A percentile compares a stretch with the other conserved stretches of the same genome.
These are phyloP conservation scores for Cercospora sp. DNA, from an alignment of 2,329 filamentous ascomycete genomes.

Conservation along the genomic window DNA sequence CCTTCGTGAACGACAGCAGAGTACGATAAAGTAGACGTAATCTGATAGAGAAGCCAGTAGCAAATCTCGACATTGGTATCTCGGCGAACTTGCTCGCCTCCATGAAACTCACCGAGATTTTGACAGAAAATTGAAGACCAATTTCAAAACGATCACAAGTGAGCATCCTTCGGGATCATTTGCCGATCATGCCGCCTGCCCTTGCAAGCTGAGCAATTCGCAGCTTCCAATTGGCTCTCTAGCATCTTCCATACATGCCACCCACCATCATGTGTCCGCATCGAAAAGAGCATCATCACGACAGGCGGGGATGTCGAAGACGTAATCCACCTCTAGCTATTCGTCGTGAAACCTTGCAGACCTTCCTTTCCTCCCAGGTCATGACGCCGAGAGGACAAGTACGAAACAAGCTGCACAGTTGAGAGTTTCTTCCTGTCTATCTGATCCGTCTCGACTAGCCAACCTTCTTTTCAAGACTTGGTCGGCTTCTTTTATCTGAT, in stretches of 20 bases:
- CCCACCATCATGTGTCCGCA: slow-evolving; percentile 11
- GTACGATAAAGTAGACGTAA: not conserved
- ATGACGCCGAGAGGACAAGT: slow-evolving; percentile 4
- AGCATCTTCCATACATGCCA: slow-evolving; percentile 1
- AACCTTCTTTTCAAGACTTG: not conserved
- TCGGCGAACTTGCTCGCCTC: not conserved
- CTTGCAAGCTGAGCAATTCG: slow-evolving; percentile 16
- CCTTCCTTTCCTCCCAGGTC: not conserved
- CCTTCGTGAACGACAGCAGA: too few species aligned
- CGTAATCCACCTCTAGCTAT: slow-evolving; percentile 14
- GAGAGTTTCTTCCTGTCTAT: not conserved
- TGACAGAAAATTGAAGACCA: not conserved
- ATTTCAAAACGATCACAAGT: not conserved
- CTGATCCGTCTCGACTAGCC: slow-evolving; percentile 7
- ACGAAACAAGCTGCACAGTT: not conserved
- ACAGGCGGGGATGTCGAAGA: slow-evolving; percentile 18
- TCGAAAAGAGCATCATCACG: slow-evolving; percentile 8
- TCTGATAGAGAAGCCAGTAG: not conserved
- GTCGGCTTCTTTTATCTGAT: slow-evolving; percentile 6
- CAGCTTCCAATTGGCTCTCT: slow-evolving; percentile 5
- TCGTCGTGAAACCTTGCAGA: slow-evolving; percentile 3
- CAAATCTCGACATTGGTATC: not conserved
- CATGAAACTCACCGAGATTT: not conserved
- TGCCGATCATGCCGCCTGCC: slow-evolving; percentile 8
- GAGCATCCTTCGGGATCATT: not conserved